Percentiles rank a stretch among this genome's conserved stretches.
Conservation (phyloP, 805 yeast genomes). For the Metschnikowia lunata region DNA sequence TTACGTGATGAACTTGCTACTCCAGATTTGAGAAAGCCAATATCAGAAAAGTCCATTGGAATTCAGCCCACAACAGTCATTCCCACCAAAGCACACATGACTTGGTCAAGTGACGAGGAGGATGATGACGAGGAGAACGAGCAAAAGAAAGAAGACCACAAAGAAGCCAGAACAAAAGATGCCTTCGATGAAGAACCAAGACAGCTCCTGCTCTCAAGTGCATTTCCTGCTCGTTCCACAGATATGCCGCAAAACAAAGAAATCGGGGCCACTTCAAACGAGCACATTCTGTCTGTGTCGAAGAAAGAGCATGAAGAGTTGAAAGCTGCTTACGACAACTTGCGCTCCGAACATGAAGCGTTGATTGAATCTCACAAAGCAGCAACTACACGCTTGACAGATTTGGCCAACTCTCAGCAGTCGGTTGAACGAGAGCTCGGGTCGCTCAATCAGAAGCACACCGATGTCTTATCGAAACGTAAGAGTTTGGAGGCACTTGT, state of each 20-base stretch:
- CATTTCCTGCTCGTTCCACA: neutral
- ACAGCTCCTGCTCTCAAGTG: neutral
- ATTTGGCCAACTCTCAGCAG: conserved; percentile 16
- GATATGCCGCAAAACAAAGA: neutral
- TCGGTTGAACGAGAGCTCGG: conserved; percentile 17
- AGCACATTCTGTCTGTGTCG: neutral
- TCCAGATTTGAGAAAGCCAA: conserved; percentile 11
- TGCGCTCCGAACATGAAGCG: conserved; percentile 6
- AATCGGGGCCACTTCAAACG: neutral
- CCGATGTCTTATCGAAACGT: conserved; percentile 1
- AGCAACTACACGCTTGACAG: conserved; percentile 16
- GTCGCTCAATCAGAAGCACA: conserved; percentile 2
- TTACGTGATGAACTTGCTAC: conserved; percentile 13
- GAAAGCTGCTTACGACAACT: conserved; percentile 2
- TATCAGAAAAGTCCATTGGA: conserved; percentile 31
- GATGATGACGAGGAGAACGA: conserved; percentile 18
- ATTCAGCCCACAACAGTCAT: conserved; percentile 64
- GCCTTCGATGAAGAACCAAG: neutral
- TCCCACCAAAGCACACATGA: conserved; percentile 80
- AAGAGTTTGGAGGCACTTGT: conserved; percentile 5
- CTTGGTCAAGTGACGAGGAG: conserved; percentile 87
- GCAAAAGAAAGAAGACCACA: conserved; percentile 2
- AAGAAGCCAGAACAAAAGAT: neutral
- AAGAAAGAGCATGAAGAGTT: conserved; percentile 1
- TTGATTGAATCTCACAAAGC: conserved; percentile 6